Evolutionary conservation across 176 grass and related monocot species (phyloP).

Genomic region (Avena eriantha): DNA sequence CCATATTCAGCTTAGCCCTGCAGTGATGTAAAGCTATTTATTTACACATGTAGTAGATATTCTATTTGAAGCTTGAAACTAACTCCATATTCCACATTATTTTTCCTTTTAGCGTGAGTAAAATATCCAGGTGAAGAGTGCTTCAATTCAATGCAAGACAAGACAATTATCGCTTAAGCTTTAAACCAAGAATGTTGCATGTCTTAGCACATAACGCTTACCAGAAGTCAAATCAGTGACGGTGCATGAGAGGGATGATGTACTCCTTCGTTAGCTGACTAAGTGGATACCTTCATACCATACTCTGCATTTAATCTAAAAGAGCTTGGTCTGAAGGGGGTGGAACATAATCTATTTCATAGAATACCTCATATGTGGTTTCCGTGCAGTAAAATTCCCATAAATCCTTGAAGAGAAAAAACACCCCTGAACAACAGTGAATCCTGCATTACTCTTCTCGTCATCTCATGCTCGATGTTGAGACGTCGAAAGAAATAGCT

Average conservation of each 20-base stretch:
- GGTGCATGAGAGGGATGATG: background rate
- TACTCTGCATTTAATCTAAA: background rate
- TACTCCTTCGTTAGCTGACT: slow-evolving; percentile 18
- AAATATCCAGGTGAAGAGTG: background rate
- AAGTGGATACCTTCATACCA: slow-evolving; percentile 1
- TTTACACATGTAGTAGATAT: slow-evolving; percentile 1
- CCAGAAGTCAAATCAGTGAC: slow-evolving; percentile 27
- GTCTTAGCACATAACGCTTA: slow-evolving; percentile 23
- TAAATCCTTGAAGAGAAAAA: background rate
- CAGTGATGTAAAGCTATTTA: background rate
- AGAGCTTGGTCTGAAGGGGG: background rate
- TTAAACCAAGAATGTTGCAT: slow-evolving; percentile 18
- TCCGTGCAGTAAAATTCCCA: slow-evolving; percentile 8
- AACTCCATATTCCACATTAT: background rate
- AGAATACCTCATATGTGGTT: background rate
- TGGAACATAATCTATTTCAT: slow-evolving; percentile 1
- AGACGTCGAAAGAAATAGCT: slow-evolving; percentile 7
- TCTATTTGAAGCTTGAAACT: background rate
- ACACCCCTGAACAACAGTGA: background rate
- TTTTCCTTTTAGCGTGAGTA: background rate
- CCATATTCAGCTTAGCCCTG: background rate
- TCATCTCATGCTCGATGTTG: background rate
- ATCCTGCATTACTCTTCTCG: slow-evolving; percentile 5
- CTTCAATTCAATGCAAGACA: background rate
- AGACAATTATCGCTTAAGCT: slow-evolving; percentile 1